Evolutionary conservation across 305 asterid genomes (phyloP).

Genomic region (Fraxinus dipetala): DNA sequence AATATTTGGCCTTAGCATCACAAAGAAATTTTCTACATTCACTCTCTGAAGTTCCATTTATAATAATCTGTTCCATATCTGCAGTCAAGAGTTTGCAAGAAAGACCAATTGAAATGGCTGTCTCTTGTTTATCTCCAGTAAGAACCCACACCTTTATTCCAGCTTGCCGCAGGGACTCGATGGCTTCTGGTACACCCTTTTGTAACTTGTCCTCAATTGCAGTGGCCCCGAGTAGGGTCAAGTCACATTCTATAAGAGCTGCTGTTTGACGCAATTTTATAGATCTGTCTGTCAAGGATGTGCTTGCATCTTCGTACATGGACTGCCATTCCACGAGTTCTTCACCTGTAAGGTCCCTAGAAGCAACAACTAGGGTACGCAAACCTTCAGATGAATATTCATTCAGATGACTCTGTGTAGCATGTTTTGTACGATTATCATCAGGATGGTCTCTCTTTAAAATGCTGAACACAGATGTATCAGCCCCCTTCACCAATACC

Average conservation of each 20-base stretch:
- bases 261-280: slow-evolving; percentile 80
- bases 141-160: slow-evolving; percentile 99
- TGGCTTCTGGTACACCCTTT: slow-evolving; percentile 94
- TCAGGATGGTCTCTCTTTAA: slow-evolving; percentile 39
- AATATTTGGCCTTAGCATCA: slow-evolving; percentile 74
- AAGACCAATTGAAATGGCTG: slow-evolving; percentile 93
- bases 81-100: slow-evolving; percentile 91
- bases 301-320: slow-evolving; percentile 93
- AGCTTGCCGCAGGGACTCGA: slow-evolving; percentile 89
- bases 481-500: slow-evolving; percentile 98
- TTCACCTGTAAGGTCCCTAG: slow-evolving; percentile 61
- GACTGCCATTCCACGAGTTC: slow-evolving; percentile 83
- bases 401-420: slow-evolving; percentile 59
- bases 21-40: slow-evolving; percentile 76
- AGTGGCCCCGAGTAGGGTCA: slow-evolving; percentile 87
- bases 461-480: slow-evolving; percentile 81
- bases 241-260: slow-evolving; percentile 71
- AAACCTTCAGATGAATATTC: slow-evolving; percentile 90
- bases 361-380: slow-evolving; percentile 91
- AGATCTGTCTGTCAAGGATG: slow-evolving; percentile 84
- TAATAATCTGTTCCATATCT: slow-evolving; percentile 79
- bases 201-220: slow-evolving; percentile 97
- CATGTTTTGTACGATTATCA: slow-evolving; percentile 42
- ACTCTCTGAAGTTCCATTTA: slow-evolving; percentile 84
- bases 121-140: slow-evolving; percentile 99